A percentile compares a stretch with the other conserved stretches of the same genome.
phyloP scores from a whole-genome alignment of 495 filamentous ascomycete species.

The Annulohypoxylon nitens region DNA sequence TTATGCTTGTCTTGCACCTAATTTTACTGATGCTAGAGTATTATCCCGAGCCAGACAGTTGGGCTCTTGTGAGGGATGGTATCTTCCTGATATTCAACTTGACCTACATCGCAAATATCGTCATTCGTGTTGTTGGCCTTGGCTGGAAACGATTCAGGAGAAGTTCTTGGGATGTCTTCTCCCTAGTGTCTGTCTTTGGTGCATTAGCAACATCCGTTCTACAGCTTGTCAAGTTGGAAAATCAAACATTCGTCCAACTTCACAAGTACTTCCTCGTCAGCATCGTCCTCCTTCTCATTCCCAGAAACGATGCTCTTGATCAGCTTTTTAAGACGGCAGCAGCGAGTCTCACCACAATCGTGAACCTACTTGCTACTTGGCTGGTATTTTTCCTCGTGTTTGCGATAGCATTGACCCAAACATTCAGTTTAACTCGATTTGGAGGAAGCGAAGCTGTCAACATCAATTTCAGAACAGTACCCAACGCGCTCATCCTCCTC shows the following conservation, averaged over 20 bases:
- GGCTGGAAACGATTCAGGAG: constrained; percentile 93
- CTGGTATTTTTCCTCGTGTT: constrained; percentile 96
- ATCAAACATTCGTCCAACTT: constrained; percentile 76
- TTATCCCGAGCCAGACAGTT: constrained; percentile 75
- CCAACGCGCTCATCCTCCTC: constrained; percentile 91
- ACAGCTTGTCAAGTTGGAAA: constrained; percentile 66
- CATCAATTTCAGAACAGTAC: constrained; percentile 92
- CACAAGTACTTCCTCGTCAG: constrained; percentile 96
- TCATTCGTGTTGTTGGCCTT: constrained; percentile 86
- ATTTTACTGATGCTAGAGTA: constrained; percentile 87
- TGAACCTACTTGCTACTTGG: constrained; percentile 96
- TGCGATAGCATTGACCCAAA: constrained; percentile 95
- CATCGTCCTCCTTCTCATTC: constrained; percentile 91
- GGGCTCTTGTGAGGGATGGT: constrained; percentile 76
- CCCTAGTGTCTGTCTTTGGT: constrained; percentile 85
- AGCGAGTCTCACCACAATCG: constrained; percentile 90
- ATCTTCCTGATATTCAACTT: constrained; percentile 88
- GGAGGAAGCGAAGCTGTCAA: constrained; percentile 78
- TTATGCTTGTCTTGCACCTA: constrained; percentile 83
- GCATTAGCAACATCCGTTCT: constrained; percentile 82
- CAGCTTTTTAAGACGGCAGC: constrained; percentile 99
- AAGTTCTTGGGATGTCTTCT: constrained; percentile 96
- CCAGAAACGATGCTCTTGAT: constrained; percentile 95
- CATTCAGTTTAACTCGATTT: constrained; percentile 95
- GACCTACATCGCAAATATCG: constrained; percentile 86